A percentile compares a stretch with the other conserved stretches of the same genome.
phyloP scores from a whole-genome alignment of 2,329 filamentous ascomycete species.

The Zopfia rhizophila region DNA sequence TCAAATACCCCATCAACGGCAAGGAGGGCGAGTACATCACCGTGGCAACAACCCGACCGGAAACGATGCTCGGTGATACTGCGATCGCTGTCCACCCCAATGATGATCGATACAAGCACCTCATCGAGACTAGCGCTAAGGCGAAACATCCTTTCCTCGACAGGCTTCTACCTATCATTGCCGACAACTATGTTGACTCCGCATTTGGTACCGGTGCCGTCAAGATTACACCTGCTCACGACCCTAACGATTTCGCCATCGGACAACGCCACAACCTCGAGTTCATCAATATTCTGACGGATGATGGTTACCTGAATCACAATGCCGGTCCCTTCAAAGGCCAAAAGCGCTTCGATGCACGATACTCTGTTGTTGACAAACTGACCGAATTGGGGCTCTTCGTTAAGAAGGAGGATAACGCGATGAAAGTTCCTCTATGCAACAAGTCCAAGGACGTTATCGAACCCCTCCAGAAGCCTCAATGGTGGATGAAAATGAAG shows the following conservation, averaged over 20 bases:
- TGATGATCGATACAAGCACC: slow-evolving; percentile 83
- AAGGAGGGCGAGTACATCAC: slow-evolving; percentile 81
- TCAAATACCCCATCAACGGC: slow-evolving; percentile 90
- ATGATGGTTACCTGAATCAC: slow-evolving; percentile 88
- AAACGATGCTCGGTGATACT: slow-evolving; percentile 94
- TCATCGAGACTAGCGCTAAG: slow-evolving; percentile 83
- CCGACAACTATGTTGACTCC: slow-evolving; percentile 87
- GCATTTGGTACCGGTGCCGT: slow-evolving; percentile 97
- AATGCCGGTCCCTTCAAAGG: slow-evolving; percentile 85
- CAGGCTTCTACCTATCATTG: slow-evolving; percentile 83
- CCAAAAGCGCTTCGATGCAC: slow-evolving; percentile 90
- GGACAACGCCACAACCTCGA: slow-evolving; percentile 74
- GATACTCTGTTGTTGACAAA: slow-evolving; percentile 85
- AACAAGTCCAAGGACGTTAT: slow-evolving; percentile 88
- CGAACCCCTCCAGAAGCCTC: slow-evolving; percentile 93
- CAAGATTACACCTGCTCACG: slow-evolving; percentile 95
- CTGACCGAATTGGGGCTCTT: slow-evolving; percentile 87
- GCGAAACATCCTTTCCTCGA: slow-evolving; percentile 88
- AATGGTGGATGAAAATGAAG: slow-evolving; percentile 98
- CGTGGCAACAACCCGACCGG: slow-evolving; percentile 91
- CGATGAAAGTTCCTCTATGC: slow-evolving; percentile 94
- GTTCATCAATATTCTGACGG: slow-evolving; percentile 95
- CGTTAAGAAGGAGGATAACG: slow-evolving; percentile 93
- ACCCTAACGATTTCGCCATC: slow-evolving; percentile 91
- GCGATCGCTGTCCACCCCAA: slow-evolving; percentile 90